Percentiles rank a stretch among this genome's conserved stretches.
phyloP scores from a whole-genome alignment of 805 yeast species.

The Pichia kluyveri region DNA sequence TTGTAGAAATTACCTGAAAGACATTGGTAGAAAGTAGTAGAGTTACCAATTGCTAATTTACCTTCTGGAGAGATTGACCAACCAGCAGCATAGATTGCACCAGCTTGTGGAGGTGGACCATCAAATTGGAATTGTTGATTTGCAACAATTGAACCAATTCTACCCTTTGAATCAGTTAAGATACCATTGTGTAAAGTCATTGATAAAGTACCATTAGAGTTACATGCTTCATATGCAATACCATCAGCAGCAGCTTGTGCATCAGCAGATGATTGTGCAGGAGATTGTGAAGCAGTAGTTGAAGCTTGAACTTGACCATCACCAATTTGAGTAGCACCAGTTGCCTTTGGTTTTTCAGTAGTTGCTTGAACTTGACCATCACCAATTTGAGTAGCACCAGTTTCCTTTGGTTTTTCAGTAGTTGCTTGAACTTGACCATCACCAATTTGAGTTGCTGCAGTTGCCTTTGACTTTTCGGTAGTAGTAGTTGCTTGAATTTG shows the following conservation, averaged over 20 bases:
- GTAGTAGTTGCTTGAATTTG: conserved; percentile 36
- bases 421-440: conserved; percentile 34
- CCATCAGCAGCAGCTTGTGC: conserved; percentile 1
- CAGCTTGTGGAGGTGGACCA: conserved; percentile 59
- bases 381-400: conserved; percentile 31
- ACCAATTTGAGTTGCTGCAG: conserved; percentile 31
- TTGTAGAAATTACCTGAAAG: conserved; percentile 50
- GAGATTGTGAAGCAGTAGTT: conserved; percentile 26
- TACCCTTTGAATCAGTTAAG: conserved; percentile 39
- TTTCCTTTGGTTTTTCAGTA: conserved; percentile 11
- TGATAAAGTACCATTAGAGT: conserved; percentile 30
- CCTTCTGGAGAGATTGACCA: conserved; percentile 39
- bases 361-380: conserved; percentile 39
- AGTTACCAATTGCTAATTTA: conserved; percentile 41
- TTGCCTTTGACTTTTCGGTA: conserved; percentile 23
- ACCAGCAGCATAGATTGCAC: conserved; percentile 44
- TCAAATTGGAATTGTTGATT: conserved; percentile 60
- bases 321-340: conserved; percentile 39
- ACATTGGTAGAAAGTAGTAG: conserved; percentile 44
- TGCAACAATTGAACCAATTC: conserved; percentile 53
- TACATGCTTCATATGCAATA: conserved; percentile 26
- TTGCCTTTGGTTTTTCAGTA: conserved; percentile 21
- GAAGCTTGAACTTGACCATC: conserved; percentile 54
- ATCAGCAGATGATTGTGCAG: conserved; percentile 14
- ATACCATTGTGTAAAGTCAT: conserved; percentile 33